Base-by-base conservation (phyloP, 345 rosid species). In the Eucalyptus pauciflora region DNA sequence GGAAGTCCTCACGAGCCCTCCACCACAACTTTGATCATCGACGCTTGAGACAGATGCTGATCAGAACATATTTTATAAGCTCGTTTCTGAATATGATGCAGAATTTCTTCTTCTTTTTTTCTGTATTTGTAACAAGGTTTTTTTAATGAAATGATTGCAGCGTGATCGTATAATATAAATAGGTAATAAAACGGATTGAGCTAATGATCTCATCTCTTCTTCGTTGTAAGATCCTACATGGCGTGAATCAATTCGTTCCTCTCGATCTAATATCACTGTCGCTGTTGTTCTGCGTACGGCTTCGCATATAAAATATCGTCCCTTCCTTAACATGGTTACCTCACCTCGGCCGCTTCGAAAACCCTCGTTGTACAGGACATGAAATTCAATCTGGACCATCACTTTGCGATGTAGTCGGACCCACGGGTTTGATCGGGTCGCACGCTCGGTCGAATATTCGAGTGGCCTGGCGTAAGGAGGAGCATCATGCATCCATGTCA, bases 191-290 rank as follows among this genome's bases (percentile, higher is more conserved):
- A 60, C 0, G 33, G 9, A 62, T 29, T 29, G 43, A 69, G 80
- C 22, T 69, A 16, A 31, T 15, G 24, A 69, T 17, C 22, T 69
- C 80, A 31, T 31, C 43, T 69, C 43, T 31, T 15, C 20, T 8
- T 31, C 79, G 10, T 16, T 10, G 2, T 37, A 86, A 67, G 29
- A 41, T 86, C 88, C 87, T 69, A 88, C 86, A 54, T 89, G 90
- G 43, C 91, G 5, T 86, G 33, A 87, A 92, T 87, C 89, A 80
- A 91, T 94, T 93, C 52, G 90, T 33, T 71, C 76, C 89, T 80
- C 45, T 45, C 31, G 17, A 52, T 46, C 79, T 85, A 54, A 87
- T 83, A 24, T 87, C 50, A 8, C 58, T 8, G 89, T 90, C 90
- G 93, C 83, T 91, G 20, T 33, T 25, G 71, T 81, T 20, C 41